phyloP scores from a whole-genome alignment of 2,329 filamentous ascomycete genomes.

The Alternaria longipes region DNA sequence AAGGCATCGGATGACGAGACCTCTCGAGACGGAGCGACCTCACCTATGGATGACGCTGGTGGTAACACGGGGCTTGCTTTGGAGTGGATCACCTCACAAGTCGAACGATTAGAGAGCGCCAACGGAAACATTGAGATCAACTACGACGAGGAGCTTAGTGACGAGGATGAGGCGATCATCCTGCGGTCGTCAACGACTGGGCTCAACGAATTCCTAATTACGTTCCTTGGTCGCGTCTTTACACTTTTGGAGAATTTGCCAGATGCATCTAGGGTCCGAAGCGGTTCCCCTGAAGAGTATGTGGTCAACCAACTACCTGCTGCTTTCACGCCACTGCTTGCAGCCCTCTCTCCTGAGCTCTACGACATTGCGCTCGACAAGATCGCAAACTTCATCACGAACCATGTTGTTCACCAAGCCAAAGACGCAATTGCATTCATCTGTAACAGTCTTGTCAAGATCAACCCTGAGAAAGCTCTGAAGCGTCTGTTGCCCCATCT shows the following conservation, averaged over 20 bases:
- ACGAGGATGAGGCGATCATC: slow-evolving; percentile 87
- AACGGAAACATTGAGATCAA: slow-evolving; percentile 86
- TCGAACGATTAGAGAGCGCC: slow-evolving; percentile 90
- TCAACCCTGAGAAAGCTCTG: slow-evolving; percentile 90
- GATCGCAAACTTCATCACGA: slow-evolving; percentile 87
- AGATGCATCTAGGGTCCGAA: slow-evolving; percentile 85
- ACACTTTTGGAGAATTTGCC: slow-evolving; percentile 94
- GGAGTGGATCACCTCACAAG: slow-evolving; percentile 92
- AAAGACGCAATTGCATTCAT: slow-evolving; percentile 99
- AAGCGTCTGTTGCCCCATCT: slow-evolving; percentile 91
- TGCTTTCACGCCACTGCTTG: slow-evolving; percentile 87
- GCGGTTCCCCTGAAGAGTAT: slow-evolving; percentile 93
- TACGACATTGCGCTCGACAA: slow-evolving; percentile 94
- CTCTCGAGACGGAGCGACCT: slow-evolving; percentile 37
- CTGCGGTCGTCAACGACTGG: slow-evolving; percentile 93
- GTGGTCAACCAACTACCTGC: slow-evolving; percentile 95
- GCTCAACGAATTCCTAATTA: slow-evolving; percentile 90
- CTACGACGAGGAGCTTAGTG: slow-evolving; percentile 81
- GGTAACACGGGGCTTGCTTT: slow-evolving; percentile 71
- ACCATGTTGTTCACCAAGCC: slow-evolving; percentile 96
- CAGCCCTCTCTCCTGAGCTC: slow-evolving; percentile 88
- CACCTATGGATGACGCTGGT: slow-evolving; percentile 47
- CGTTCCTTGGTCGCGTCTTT: slow-evolving; percentile 92
- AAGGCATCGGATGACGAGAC: slow-evolving; percentile 27
- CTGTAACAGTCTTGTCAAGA: slow-evolving; percentile 94